Percentiles rank a stretch among this genome's conserved stretches.
These are phyloP conservation scores for Fusarium sp. DNA, from an alignment of 2,329 filamentous ascomycete genomes.

Conservation along the genomic window DNA sequence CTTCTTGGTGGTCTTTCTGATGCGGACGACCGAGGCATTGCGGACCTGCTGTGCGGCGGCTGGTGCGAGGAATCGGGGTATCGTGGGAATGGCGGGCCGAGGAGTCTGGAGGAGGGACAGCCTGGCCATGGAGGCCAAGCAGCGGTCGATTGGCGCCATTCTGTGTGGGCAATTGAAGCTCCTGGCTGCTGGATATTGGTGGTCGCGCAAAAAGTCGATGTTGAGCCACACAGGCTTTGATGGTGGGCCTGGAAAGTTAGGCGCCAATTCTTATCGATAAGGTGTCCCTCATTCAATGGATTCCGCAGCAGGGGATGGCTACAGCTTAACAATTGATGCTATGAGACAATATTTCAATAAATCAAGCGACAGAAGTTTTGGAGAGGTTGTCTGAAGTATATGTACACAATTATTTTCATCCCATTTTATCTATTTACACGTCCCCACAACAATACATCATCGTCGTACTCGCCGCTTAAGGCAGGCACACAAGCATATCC, in stretches of 20 bases:
- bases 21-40: slow-evolving; percentile 54
- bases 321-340: too few species aligned
- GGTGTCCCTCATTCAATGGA: not conserved
- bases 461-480: not conserved
- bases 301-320: not conserved
- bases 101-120: slow-evolving; percentile 57
- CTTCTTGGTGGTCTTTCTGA: slow-evolving; percentile 66
- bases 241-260: slow-evolving; percentile 38
- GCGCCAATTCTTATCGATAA: slow-evolving; percentile 44
- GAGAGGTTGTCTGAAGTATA: not conserved
- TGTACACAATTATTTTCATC: not conserved
- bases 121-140: slow-evolving; percentile 66
- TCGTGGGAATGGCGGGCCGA: slow-evolving; percentile 57
- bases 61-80: slow-evolving; percentile 64
- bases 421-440: not conserved
- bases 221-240: slow-evolving; percentile 28
- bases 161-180: slow-evolving; percentile 45
- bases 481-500: slow-evolving; percentile 47
- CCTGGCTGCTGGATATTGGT: slow-evolving; percentile 29
- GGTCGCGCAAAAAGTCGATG: slow-evolving; percentile 42
- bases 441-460: not conserved
- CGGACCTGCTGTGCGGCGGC: slow-evolving; percentile 56
- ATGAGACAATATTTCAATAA: not conserved
- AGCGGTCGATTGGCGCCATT: slow-evolving; percentile 67
- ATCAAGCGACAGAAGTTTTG: too few species aligned